Evolutionary conservation across 768 basidiomycete species (phyloP).

Genomic region (Tubosaeta brunneosetosa): DNA sequence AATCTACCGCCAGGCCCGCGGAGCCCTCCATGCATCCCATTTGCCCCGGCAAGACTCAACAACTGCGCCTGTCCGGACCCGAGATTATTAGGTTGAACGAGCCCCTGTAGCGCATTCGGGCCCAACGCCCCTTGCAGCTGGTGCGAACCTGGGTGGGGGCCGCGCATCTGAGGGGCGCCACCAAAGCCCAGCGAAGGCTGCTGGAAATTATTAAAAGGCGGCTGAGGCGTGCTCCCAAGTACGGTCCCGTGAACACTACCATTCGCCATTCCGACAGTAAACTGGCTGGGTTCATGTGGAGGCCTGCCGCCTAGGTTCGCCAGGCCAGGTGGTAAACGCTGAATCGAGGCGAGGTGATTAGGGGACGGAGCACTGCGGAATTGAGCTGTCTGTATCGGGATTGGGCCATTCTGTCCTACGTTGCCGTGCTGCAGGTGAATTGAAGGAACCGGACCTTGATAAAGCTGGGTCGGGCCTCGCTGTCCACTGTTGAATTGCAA

Average conservation of each 20-base stretch:
- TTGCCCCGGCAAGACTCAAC: constrained; percentile 41
- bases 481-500: constrained; percentile 57
- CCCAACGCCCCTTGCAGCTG: constrained; percentile 46
- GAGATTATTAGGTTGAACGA: constrained; percentile 51
- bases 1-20: constrained; percentile 46
- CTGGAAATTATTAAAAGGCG: constrained; percentile 52
- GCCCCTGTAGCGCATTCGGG: constrained; percentile 47
- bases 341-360: constrained; percentile 43
- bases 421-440: constrained; percentile 51
- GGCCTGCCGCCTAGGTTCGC: constrained; percentile 80
- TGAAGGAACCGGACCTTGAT: constrained; percentile 43
- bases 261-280: constrained; percentile 45
- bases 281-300: constrained; percentile 72
- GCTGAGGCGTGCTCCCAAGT: constrained; percentile 44
- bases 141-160: constrained; percentile 41
- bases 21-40: constrained; percentile 40
- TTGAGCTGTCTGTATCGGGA: constrained; percentile 56
- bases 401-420: constrained; percentile 45
- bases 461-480: constrained; percentile 56
- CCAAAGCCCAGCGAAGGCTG: constrained; percentile 43
- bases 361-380: constrained; percentile 73
- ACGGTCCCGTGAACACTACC: constrained; percentile 43
- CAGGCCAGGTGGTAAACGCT: constrained; percentile 73
- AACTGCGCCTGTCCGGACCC: constrained; percentile 47
- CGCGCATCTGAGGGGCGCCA: constrained; percentile 43